A percentile compares a stretch with the other conserved stretches of the same genome.
Evolutionary conservation across 495 filamentous ascomycete species (phyloP).

Genomic region (Talaromyces liani): DNA sequence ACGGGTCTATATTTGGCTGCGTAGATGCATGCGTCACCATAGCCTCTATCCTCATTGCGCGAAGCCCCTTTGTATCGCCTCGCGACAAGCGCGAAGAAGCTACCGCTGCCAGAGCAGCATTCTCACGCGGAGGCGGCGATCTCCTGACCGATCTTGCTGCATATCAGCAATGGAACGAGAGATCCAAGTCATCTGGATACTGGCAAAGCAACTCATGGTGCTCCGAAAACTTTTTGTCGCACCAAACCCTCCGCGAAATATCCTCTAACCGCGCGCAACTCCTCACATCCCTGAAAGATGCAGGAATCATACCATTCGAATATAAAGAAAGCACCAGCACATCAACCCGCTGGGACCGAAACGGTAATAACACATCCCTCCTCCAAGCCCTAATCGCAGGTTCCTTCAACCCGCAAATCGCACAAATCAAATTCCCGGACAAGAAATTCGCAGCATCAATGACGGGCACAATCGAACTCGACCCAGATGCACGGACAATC

Average conservation of each 20-base stretch:
- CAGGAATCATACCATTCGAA: conserved; percentile 61
- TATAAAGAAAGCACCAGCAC: conserved; percentile 24
- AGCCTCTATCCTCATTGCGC: conserved; percentile 77
- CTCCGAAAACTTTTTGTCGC: conserved; percentile 78
- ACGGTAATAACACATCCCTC: conserved; percentile 50
- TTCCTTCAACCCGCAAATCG: conserved; percentile 85
- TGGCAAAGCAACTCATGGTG: conserved; percentile 67
- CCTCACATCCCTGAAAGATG: conserved; percentile 75
- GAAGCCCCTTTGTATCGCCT: conserved; percentile 77
- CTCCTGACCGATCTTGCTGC: conserved; percentile 79
- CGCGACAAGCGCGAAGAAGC: conserved; percentile 74
- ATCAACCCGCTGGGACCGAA: conserved; percentile 35
- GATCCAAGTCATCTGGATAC: conserved; percentile 48
- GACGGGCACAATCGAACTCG: conserved; percentile 81
- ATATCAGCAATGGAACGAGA: conserved; percentile 70
- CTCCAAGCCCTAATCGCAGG: conserved; percentile 84
- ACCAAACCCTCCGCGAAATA: conserved; percentile 79
- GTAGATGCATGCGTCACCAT: conserved; percentile 86
- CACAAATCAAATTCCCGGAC: conserved; percentile 84
- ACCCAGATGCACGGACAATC: conserved; percentile 86
- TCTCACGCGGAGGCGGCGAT: conserved; percentile 74
- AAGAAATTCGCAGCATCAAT: conserved; percentile 85
- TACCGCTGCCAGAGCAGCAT: conserved; percentile 65
- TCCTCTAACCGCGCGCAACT: conserved; percentile 79
- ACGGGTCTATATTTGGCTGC: conserved; percentile 87